phyloP scores from a whole-genome alignment of 306 rosid species.

The Vigna unguiculata region DNA sequence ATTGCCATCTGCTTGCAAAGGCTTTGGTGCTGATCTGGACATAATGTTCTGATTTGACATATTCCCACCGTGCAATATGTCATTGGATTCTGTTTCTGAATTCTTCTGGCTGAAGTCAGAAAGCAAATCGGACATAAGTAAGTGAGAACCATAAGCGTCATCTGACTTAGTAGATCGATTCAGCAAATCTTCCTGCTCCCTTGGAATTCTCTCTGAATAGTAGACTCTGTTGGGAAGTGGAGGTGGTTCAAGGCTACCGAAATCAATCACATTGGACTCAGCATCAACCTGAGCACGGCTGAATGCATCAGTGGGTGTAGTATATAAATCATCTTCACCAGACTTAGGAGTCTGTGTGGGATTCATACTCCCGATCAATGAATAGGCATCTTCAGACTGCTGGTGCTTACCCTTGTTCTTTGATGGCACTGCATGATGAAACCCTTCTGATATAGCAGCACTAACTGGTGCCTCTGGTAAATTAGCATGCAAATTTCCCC shows the following conservation, averaged over 20 bases:
- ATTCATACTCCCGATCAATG: constrained; percentile 53
- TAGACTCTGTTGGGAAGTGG: constrained; percentile 77
- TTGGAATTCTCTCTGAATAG: constrained; percentile 85
- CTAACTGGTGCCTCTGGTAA: constrained; percentile 54
- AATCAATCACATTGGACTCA: constrained; percentile 68
- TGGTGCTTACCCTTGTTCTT: constrained; percentile 63
- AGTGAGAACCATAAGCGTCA: constrained; percentile 72
- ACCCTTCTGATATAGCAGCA: constrained; percentile 50
- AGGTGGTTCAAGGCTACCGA: constrained; percentile 71
- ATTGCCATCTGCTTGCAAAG: constrained; percentile 52
- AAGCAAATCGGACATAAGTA: constrained; percentile 64
- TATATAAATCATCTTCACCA: constrained; percentile 56
- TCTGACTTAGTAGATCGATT: constrained; percentile 88
- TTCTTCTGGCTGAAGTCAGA: constrained; percentile 60
- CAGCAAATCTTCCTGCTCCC: constrained; percentile 84
- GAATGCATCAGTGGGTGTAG: constrained; percentile 56
- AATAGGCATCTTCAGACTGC: constrained; percentile 56
- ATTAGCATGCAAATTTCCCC: constrained; percentile 45
- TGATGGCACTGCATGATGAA: constrained; percentile 48
- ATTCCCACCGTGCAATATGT: constrained; percentile 55
- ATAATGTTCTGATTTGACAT: constrained; percentile 50
- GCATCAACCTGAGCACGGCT: constrained; percentile 57
- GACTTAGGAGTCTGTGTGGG: constrained; percentile 57
- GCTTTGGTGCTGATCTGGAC: constrained; percentile 52
- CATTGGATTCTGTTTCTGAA: constrained; percentile 54